Evolutionary conservation across 768 basidiomycete species (phyloP), one percentile per base, ranked within the genome.

Genomic region (Leccinellum rugosiceps): DNA sequence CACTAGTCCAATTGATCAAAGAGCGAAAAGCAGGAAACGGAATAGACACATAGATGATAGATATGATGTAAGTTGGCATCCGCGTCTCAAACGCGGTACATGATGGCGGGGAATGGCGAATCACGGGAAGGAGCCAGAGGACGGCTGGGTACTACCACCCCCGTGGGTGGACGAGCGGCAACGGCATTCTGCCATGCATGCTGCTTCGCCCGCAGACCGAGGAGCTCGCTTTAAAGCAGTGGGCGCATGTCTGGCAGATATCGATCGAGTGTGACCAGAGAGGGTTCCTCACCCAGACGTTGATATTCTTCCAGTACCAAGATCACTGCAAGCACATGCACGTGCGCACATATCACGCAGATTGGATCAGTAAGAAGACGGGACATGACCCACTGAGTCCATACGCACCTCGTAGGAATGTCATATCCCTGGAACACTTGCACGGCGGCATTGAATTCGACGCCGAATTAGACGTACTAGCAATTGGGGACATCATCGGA

Each of bases 391-490:
- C 38, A 75, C 17, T 4, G 17, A n/a, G 35, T 17, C 17, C n/a
- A 17, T 38, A 38, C 84, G 68, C 61, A 93, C 95, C 80, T 86
- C 64, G 94, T 83, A 58, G 87, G 81, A 60, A 98, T 91, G 41
- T 82, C 79, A 62, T 87, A 83, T 32, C 78, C 75, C 10, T 82
- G 79, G 67, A 98, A 97, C 0, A 92, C 90, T 38, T 74, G 78
- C 21, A 92, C 82, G 43, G 86, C 87, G 3, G 80, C 74, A 71
- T 94, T 94, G 77, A 97, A 95, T 63, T 94, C 88, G 66, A 89
- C 88, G 45, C 93, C 94, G 15, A 97, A 82, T 63, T 85, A 82
- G 53, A 98, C 90, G 70, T n/a, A n/a, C n/a, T 94, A 98, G 53
- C 90, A 82, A 70, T 96, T 86, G 78, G 90, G 92, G 65, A 98